Evolutionary conservation across 2,329 filamentous ascomycete species (phyloP).

Genomic region (Phaeophleospora eucalypticola): DNA sequence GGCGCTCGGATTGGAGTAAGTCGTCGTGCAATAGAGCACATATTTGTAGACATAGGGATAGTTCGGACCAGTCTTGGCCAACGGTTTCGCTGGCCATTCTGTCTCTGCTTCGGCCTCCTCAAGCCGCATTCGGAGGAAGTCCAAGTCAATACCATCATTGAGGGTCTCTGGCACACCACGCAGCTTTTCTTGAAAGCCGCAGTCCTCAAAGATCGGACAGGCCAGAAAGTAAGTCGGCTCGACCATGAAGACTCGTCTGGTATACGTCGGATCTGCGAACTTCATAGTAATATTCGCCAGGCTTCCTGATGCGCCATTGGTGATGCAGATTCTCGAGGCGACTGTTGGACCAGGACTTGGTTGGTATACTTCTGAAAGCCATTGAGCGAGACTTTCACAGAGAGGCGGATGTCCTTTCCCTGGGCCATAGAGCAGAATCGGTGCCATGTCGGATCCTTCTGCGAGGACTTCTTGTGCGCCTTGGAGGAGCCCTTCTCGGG

Average conservation of each 20-base stretch:
- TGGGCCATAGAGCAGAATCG: conserved; percentile 13
- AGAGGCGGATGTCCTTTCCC: conserved; percentile 9
- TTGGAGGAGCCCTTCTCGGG: conserved; percentile 8
- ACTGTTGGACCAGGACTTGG: conserved; percentile 7
- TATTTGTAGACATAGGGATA: conserved; percentile 74
- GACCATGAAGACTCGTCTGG: conserved; percentile 71
- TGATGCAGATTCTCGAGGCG: conserved; percentile 63
- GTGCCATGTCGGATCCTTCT: conserved; percentile 8
- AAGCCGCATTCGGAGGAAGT: conserved; percentile 51
- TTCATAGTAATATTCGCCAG: conserved; percentile 71
- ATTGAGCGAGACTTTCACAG: conserved; percentile 7
- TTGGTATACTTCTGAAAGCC: conserved; percentile 8
- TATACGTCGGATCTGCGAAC: conserved; percentile 74
- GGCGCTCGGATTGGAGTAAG: conserved; percentile 82
- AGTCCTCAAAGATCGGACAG: conserved; percentile 75
- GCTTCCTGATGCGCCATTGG: conserved; percentile 79
- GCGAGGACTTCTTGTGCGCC: conserved; percentile 8
- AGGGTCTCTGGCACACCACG: conserved; percentile 67
- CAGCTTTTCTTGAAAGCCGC: conserved; percentile 65
- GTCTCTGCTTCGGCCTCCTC: conserved; percentile 42
- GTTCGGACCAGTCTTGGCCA: conserved; percentile 53
- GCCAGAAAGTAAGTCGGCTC: conserved; percentile 79
- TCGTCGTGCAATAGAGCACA: conserved; percentile 81
- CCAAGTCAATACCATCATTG: conserved; percentile 68
- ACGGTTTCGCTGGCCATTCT: conserved; percentile 8